Evolutionary conservation across 495 filamentous ascomycete species (phyloP).

Genomic region (Astrothelium macrocarpum): DNA sequence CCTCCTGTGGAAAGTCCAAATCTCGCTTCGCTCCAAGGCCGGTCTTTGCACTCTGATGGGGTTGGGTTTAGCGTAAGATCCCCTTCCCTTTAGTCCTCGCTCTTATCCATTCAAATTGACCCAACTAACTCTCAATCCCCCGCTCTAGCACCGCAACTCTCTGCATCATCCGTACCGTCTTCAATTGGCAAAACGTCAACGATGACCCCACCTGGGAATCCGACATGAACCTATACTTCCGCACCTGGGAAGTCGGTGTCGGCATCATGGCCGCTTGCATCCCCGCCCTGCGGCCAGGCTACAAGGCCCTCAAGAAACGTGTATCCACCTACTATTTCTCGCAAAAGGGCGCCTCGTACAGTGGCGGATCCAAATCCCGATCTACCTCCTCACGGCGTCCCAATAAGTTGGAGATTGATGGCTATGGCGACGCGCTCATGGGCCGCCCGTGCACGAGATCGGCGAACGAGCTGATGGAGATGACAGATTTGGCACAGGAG

Average conservation of each 20-base stretch:
- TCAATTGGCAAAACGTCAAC: neutral
- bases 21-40: neutral
- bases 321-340: too few species aligned
- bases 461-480: too few species aligned
- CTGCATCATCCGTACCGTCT: neutral
- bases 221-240: neutral
- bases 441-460: too few species aligned
- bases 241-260: neutral
- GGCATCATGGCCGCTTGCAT: neutral
- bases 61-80: neutral
- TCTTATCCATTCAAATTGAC: neutral
- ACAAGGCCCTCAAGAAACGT: too few species aligned
- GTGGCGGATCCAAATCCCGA: too few species aligned
- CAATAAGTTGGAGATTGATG: too few species aligned
- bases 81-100: neutral
- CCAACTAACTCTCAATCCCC: neutral
- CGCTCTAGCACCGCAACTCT: neutral
- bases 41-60: neutral
- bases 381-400: too few species aligned
- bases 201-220: neutral
- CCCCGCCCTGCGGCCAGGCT: neutral
- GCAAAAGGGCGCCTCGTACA: too few species aligned
- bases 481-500: too few species aligned
- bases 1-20: constrained; percentile 1
- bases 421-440: too few species aligned